Evolutionary conservation across 2,329 filamentous ascomycete genomes (phyloP), one percentile per base, ranked within the genome.

Genomic region (Fusarium phyllophilum): DNA sequence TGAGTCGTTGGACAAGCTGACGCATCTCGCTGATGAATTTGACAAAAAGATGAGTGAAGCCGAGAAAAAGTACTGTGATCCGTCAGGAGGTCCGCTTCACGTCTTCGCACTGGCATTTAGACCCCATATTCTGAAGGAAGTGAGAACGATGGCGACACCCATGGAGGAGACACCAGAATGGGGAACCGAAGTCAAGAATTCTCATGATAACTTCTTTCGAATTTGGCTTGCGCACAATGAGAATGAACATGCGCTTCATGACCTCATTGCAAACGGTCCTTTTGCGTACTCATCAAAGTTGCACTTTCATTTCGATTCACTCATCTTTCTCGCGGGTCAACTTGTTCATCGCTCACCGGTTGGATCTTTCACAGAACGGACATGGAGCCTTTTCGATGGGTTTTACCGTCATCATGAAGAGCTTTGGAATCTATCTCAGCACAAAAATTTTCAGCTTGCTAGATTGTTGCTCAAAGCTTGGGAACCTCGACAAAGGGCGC

Each of bases 211-310:
- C 15, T 69, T 69, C 9, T 69, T 44, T 2, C 38, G 66, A 1
- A 64, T 69, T 14, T 69, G 66, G 66, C 13, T 69, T 2, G 14
- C 57, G 3, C 66, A 69, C 8, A 44, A 69, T 8, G 66, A 69
- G 29, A 42, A 33, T 3, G 29, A 36, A 2, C 18, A 51, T 0
- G 26, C 29, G 3, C 26, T 69, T 6, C 62, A 63, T 39, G 44
- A 64, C 31, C 49, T 5, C 5, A 45, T 5, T 41, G 45, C 17
- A 13, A 51, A 15, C 3, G 26, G 8, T 18, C 68, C 15, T 15
- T 54, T 36, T 48, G 59, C 24, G 22, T 51, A 12, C 44, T 63
- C n/a, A 14, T 55, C 51, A 29, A 69, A 33, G 24, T 8, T n/a
- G 0, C 36, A 51, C 15, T 56, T 69, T 11, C 42, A 64, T 9